Base-by-base conservation (phyloP, 345 rosid species). In the Turnera subulata region DNA sequence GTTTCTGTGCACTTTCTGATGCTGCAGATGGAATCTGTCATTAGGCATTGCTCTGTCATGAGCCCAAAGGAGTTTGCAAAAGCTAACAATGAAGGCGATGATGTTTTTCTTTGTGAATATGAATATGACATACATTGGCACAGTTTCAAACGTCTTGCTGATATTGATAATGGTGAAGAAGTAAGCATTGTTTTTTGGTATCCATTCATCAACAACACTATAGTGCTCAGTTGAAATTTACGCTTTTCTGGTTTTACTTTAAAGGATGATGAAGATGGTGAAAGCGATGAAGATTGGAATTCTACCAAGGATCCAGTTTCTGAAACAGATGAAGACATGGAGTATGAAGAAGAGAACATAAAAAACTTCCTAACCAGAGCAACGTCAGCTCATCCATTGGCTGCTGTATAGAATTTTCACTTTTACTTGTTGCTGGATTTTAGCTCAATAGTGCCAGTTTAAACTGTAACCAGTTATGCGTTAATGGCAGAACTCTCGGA, bases 111-210 rank as follows among this genome's bases (percentile, higher is more conserved):
- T 2, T 89, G 99, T 51, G 98, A 92, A 74, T 89, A 92, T 66
- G 97, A 89, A 46, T 92, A 92, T 65, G 97, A 92, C 73, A 72
- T 83, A 40, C 87, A 72, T 33, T 85, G 99, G 97, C 91, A 86
- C 71, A 82, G 78, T 65, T 92, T 86, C 73, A 89, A 92, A 78
- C 85, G 96, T 62, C 67, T 85, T 47, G 89, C 86, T 71, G 97
- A 86, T 17, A 67, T 84, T 9, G 83, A 79, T 66, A 47, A 71
- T 44, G 75, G 53, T n/a, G 84, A 76, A 67, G 82, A 72, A 80
- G 89, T 82, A 58, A 57, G 44, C 64, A 50, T 39, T 21, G 11
- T 49, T 5, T 2, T 23, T 22, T 21, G 16, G 29, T 24, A 49
- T 21, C 17, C n/a, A 5, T 13, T 6, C 12, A 11, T 6, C 12